Evolutionary conservation across 164 flowering plant species (phyloP).

Genomic region (Vitis rotundifolia): DNA sequence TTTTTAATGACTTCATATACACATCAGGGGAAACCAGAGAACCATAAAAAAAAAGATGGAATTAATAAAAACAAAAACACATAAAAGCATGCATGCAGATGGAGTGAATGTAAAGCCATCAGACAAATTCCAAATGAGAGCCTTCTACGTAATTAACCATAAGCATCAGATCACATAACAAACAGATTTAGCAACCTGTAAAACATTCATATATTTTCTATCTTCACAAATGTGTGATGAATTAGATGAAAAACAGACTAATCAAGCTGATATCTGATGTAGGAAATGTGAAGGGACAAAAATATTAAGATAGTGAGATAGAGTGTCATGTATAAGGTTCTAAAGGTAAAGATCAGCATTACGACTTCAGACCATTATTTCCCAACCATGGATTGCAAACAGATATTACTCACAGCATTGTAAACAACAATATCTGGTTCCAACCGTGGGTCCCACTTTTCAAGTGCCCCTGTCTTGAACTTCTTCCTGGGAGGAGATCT

Average conservation of each 20-base stretch:
- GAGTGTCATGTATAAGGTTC: neutral
- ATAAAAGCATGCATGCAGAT: no score
- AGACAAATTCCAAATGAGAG: no score
- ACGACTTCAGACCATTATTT: neutral
- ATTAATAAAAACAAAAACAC: no score
- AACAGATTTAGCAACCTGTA: no score
- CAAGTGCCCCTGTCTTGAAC: constrained; percentile 48
- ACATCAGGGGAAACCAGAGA: no score
- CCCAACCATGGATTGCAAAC: neutral
- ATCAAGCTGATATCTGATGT: neutral
- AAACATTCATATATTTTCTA: no score
- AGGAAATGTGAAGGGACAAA: neutral
- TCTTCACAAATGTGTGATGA: neutral
- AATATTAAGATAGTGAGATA: neutral
- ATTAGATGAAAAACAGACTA: neutral
- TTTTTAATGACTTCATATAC: no score
- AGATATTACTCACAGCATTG: constrained; percentile 72
- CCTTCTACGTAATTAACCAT: no score
- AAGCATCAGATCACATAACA: no score
- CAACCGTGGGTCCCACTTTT: constrained; percentile 77
- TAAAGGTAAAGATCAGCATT: neutral
- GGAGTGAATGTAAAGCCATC: no score
- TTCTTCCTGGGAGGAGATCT: constrained; percentile 73
- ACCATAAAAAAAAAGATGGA: no score
- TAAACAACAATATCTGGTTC: constrained; percentile 85